phyloP scores from a whole-genome alignment of 108 stramenopile genomes.

The Skeletonema marinoi region DNA sequence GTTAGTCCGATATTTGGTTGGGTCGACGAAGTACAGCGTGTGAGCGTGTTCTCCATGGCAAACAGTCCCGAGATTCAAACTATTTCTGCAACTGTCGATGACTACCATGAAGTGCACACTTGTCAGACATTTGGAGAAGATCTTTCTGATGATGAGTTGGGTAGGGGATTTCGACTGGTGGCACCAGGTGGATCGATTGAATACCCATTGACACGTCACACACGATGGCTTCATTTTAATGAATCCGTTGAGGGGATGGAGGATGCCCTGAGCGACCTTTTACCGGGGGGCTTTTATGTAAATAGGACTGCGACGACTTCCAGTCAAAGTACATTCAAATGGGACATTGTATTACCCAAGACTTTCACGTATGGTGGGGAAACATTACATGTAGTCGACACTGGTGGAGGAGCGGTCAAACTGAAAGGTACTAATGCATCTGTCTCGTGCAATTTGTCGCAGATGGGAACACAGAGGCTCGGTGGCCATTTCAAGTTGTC shows the following conservation, averaged over 20 bases:
- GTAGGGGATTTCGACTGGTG: slow-evolving; percentile 36
- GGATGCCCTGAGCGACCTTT: slow-evolving; percentile 38
- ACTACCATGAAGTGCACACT: slow-evolving; percentile 43
- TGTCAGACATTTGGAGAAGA: slow-evolving; percentile 10
- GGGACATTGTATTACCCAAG: slow-evolving; percentile 43
- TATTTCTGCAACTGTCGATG: slow-evolving; percentile 33
- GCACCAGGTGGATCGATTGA: slow-evolving; percentile 26
- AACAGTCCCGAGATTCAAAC: slow-evolving; percentile 46
- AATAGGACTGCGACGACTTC: slow-evolving; percentile 19
- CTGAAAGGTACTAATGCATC: slow-evolving; percentile 27
- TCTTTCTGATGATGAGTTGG: slow-evolving; percentile 29
- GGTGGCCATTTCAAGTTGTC: slow-evolving; percentile 21
- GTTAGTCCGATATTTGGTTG: slow-evolving; percentile 27
- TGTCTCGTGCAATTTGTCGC: slow-evolving; percentile 8
- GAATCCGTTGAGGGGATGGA: slow-evolving; percentile 38
- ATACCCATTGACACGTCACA: slow-evolving; percentile 24
- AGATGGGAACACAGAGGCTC: slow-evolving; percentile 18
- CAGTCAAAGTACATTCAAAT: slow-evolving; percentile 24
- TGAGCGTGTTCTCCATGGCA: slow-evolving; percentile 47
- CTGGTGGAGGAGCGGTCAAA: slow-evolving; percentile 29
- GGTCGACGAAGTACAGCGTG: slow-evolving; percentile 46
- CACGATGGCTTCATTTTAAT: slow-evolving; percentile 39
- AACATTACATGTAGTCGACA: slow-evolving; percentile 26
- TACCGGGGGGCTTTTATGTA: slow-evolving; percentile 35
- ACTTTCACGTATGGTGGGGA: slow-evolving; percentile 23